Conservation (phyloP, 1,139 yeast species). For the Nakaseomyces glabratus region DNA sequence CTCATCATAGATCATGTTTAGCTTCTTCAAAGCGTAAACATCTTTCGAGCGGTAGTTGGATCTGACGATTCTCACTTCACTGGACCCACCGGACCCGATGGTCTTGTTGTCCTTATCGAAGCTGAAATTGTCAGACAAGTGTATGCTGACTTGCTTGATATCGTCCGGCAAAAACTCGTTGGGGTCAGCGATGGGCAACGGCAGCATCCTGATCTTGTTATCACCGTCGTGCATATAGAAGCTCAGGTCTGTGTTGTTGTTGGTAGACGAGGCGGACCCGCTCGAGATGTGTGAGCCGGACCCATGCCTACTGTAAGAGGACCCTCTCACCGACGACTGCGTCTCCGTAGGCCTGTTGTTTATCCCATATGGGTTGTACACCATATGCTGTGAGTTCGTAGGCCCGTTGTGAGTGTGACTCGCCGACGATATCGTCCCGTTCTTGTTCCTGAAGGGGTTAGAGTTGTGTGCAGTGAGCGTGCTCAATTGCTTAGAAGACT, state of each 20-base stretch:
- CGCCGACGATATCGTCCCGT: slow-evolving; percentile 2
- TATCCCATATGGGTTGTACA: slow-evolving; percentile 31
- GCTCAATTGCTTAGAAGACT: slow-evolving; percentile 17
- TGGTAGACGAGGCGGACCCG: slow-evolving; percentile 7
- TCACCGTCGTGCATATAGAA: slow-evolving; percentile 31
- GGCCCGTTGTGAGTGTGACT: slow-evolving; percentile 2
- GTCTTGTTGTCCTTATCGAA: slow-evolving; percentile 37
- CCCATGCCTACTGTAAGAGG: slow-evolving; percentile 7
- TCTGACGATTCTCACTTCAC: slow-evolving; percentile 50
- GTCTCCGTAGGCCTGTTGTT: slow-evolving; percentile 16
- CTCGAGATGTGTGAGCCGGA: slow-evolving; percentile 2
- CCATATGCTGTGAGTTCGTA: slow-evolving; percentile 14
- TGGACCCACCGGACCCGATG: slow-evolving; percentile 67
- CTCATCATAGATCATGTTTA: slow-evolving; percentile 52
- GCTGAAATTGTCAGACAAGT: slow-evolving; percentile 51
- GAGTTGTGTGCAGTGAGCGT: slow-evolving; percentile 21
- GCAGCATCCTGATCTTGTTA: slow-evolving; percentile 39
- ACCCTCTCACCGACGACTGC: not conserved
- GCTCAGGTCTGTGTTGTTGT: slow-evolving; percentile 16
- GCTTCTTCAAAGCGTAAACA: slow-evolving; percentile 54
- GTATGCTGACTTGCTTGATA: slow-evolving; percentile 42
- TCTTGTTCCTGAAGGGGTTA: slow-evolving; percentile 19
- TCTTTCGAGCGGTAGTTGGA: slow-evolving; percentile 33
- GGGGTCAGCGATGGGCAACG: slow-evolving; percentile 62
- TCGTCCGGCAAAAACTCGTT: slow-evolving; percentile 53